Percentiles rank a stretch among this genome's conserved stretches.
Evolutionary conservation across 306 rosid genomes (phyloP).

Genomic region (Parietaria judaica): DNA sequence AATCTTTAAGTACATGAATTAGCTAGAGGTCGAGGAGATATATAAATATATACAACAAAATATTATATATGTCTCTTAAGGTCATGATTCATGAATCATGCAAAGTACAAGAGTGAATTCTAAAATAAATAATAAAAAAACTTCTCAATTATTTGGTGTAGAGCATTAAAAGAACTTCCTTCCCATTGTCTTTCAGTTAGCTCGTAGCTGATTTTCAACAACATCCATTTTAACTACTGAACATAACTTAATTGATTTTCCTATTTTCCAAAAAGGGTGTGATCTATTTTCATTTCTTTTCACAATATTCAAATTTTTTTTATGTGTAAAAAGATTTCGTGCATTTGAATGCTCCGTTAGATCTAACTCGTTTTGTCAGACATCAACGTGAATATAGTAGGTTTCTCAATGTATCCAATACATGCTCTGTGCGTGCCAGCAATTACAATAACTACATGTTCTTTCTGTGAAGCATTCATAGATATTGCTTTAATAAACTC

Average conservation of each 20-base stretch:
- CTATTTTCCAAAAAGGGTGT: neutral
- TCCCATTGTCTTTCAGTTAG: neutral
- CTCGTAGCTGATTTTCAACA: conserved; percentile 10
- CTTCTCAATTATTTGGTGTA: neutral
- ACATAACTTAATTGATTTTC: neutral
- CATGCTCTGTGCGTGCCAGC: conserved; percentile 4
- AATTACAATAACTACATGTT: neutral
- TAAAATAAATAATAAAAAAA: neutral
- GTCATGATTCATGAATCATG: neutral
- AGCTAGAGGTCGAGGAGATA: too few relatives aligned
- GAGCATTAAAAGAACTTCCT: too few relatives aligned
- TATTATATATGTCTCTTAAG: neutral
- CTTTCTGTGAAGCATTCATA: neutral
- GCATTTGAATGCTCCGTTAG: conserved; percentile 6
- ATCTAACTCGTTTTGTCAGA: neutral
- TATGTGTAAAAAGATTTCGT: neutral
- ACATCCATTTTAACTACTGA: neutral
- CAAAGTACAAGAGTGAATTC: neutral
- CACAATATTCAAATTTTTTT: neutral
- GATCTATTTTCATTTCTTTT: neutral
- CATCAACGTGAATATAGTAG: neutral
- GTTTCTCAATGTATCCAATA: neutral
- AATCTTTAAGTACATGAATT: conserved; percentile 5
- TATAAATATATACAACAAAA: neutral
- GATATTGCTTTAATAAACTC: neutral